Evolutionary conservation across 1,139 yeast genomes (phyloP), one percentile per base, ranked within the genome.

Genomic region (Entelexis paramagnoliae): DNA sequence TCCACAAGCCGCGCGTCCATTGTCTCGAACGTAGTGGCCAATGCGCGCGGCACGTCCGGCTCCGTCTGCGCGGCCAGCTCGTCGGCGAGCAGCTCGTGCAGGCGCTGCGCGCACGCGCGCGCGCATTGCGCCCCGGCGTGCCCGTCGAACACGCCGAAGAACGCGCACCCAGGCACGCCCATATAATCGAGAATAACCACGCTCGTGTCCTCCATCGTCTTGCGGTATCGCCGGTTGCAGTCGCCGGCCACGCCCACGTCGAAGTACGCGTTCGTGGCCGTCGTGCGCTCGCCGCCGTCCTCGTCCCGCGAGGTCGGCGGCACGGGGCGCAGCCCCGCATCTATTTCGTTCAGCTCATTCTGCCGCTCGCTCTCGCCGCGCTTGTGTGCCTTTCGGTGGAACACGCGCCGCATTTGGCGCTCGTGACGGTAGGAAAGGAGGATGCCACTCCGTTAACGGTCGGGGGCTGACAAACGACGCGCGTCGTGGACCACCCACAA

Each of bases 201-300:
- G 66, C 91, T 97, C 11, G 93, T 94, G 66, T 91, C 99, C 65
- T 91, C 99, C 99, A 91, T 91, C 44, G 88, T 80, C 54, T 84
- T 78, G 55, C 98, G 74, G 65, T 81, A 89, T 57, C 84, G 79
- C 26, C 79, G 68, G 67, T 91, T 91, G 60, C 81, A 81, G 66
- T 87, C 91, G 62, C 88, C 96, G 13, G 95, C 81, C 16, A 89
- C 95, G 1, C 96, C 96, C 4, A 87, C 95, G 41, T 50, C 55
- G 42, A 43, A 53, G 29, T 20, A 43, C 26, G 40, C 28, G 24
- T 43, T 47, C 22, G 48, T 10, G 17, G 49, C 51, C 17, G 41
- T 17, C 17, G 40, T 19, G 11, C 29, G 11, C 17, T 53, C 51
- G 40, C 56, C 54, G 29, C 45, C 38, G 9, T 51, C 51, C 29